Evolutionary conservation across 768 basidiomycete genomes (phyloP).

Genomic region (Multifurca ochricompacta): DNA sequence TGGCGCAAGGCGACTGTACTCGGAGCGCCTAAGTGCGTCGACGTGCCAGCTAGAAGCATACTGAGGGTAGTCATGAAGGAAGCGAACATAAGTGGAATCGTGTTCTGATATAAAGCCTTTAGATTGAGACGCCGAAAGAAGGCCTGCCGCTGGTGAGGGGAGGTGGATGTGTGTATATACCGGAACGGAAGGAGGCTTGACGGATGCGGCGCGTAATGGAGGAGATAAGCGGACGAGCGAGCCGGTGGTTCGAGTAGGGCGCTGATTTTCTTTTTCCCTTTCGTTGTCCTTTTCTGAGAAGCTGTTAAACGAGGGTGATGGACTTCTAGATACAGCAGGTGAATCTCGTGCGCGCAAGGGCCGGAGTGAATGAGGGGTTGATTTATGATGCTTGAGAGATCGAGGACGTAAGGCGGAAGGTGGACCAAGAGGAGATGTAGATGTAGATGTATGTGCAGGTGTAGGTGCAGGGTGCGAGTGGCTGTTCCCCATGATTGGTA

Average conservation of each 20-base stretch:
- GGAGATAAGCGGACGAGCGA: background rate
- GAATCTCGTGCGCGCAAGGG: constrained; percentile 4
- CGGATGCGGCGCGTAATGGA: background rate
- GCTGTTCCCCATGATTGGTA: constrained; percentile 7
- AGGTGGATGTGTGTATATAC: constrained; percentile 1
- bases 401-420: constrained; percentile 8
- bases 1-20: constrained; percentile 38
- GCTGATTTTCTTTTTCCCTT: constrained; percentile 6
- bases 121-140: background rate
- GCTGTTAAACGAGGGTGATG: constrained; percentile 15
- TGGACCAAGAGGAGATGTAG: background rate
- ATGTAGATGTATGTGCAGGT: too few species aligned
- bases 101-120: background rate
- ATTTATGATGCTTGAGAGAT: constrained; percentile 19
- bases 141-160: constrained; percentile 19
- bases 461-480: constrained; percentile 4
- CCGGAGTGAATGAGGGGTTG: constrained; percentile 11
- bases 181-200: constrained; percentile 2
- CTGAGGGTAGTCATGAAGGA: constrained; percentile 34
- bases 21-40: constrained; percentile 56
- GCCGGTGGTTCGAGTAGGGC: background rate
- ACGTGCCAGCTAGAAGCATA: constrained; percentile 64
- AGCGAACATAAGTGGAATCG: constrained; percentile 14
- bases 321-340: constrained; percentile 2
- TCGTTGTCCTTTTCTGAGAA: constrained; percentile 14